Evolutionary conservation across 2,329 filamentous ascomycete genomes (phyloP).

Genomic region (Lachnellula cervina): DNA sequence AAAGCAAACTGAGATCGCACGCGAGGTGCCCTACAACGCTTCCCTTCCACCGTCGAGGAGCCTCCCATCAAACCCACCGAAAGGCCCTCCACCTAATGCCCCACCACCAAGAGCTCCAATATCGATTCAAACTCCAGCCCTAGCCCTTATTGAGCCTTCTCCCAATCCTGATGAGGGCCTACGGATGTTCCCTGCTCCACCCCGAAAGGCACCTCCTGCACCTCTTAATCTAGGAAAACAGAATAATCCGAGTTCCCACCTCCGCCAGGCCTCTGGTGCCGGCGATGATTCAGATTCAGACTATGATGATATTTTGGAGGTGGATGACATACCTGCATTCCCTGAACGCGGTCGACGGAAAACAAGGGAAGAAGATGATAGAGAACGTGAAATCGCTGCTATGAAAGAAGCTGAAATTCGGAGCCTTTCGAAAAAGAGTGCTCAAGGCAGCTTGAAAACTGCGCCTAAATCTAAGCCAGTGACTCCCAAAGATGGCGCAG

Average conservation of each 20-base stretch:
- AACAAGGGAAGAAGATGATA: slow-evolving; percentile 84
- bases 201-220: slow-evolving; percentile 78
- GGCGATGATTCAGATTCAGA: slow-evolving; percentile 71
- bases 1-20: slow-evolving; percentile 41
- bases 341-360: slow-evolving; percentile 68
- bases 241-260: slow-evolving; percentile 37
- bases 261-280: slow-evolving; percentile 39
- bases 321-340: slow-evolving; percentile 54
- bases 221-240: slow-evolving; percentile 66
- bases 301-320: slow-evolving; percentile 72
- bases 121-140: slow-evolving; percentile 19
- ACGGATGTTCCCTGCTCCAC: slow-evolving; percentile 51
- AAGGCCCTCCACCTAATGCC: slow-evolving; percentile 26
- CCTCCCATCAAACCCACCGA: slow-evolving; percentile 40
- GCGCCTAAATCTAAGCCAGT: slow-evolving; percentile 39
- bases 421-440: slow-evolving; percentile 70
- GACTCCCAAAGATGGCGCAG: slow-evolving; percentile 39
- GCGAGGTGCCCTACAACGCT: slow-evolving; percentile 46
- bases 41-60: slow-evolving; percentile 53
- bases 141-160: slow-evolving; percentile 39
- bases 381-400: slow-evolving; percentile 65
- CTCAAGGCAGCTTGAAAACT: slow-evolving; percentile 52
- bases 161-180: slow-evolving; percentile 42
- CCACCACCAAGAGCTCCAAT: slow-evolving; percentile 25
- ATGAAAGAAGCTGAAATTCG: slow-evolving; percentile 63